These are phyloP conservation scores for Metarhizium guizhouense DNA, from an alignment of 2,329 filamentous ascomycete genomes.

Conservation along the genomic window DNA sequence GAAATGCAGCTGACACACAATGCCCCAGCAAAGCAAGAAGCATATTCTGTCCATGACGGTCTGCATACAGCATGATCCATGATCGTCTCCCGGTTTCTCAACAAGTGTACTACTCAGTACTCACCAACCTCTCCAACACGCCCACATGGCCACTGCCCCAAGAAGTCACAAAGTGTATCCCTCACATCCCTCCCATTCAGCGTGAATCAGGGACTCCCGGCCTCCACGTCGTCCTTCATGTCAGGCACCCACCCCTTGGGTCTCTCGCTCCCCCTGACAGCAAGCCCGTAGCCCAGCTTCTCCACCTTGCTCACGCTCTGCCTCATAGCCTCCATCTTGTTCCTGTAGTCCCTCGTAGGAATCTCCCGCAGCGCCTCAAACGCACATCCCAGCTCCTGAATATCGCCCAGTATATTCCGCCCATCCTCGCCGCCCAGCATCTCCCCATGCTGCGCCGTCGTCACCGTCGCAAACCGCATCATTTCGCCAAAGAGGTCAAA, in stretches of 20 bases:
- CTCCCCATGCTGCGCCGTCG: constrained; percentile 64
- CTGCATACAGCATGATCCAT: too few species aligned
- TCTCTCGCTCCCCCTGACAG: constrained; percentile 77
- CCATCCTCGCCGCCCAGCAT: constrained; percentile 28
- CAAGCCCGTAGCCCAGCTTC: constrained; percentile 76
- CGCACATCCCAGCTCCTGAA: constrained; percentile 66
- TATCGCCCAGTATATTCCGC: constrained; percentile 65
- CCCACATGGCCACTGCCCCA: neutral
- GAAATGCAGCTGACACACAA: too few species aligned
- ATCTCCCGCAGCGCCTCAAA: constrained; percentile 65
- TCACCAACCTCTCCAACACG: neutral
- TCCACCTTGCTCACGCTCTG: constrained; percentile 92
- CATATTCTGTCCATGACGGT: too few species aligned
- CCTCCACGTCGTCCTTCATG: constrained; percentile 33
- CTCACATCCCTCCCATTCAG: neutral
- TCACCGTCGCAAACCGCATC: constrained; percentile 92
- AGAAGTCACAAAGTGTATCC: neutral
- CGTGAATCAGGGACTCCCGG: neutral
- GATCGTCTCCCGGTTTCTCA: too few species aligned
- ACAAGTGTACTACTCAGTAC: too few species aligned
- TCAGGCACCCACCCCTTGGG: constrained; percentile 92
- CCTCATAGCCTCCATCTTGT: constrained; percentile 81
- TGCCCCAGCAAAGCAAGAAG: too few species aligned
- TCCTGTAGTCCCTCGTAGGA: constrained; percentile 49
- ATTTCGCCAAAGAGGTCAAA: constrained; percentile 94